phyloP scores from a whole-genome alignment of 2,329 filamentous ascomycete species.

The Metarhizium brunneum region DNA sequence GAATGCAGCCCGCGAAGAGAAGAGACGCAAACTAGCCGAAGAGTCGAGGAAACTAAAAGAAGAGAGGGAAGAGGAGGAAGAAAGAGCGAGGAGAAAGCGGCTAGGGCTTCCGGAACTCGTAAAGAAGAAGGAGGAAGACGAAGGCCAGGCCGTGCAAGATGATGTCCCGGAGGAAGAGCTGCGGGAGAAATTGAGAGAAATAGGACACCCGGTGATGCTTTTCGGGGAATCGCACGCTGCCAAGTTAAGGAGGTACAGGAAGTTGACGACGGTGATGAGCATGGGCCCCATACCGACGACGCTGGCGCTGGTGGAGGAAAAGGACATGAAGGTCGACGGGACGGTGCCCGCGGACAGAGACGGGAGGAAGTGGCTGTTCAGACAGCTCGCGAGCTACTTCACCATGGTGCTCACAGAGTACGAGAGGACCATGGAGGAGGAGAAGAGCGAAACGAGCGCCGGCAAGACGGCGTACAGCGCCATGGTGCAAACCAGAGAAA shows the following conservation, averaged over 20 bases:
- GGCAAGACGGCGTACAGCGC: constrained; percentile 75
- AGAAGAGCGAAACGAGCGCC: constrained; percentile 55
- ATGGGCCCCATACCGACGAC: constrained; percentile 82
- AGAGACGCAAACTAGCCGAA: constrained; percentile 70
- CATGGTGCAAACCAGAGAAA: constrained; percentile 80
- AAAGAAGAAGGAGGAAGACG: constrained; percentile 24
- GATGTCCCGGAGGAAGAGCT: constrained; percentile 67
- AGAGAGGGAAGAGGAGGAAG: constrained; percentile 64
- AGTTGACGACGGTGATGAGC: constrained; percentile 52
- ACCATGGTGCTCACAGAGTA: constrained; percentile 91
- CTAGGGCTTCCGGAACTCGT: constrained; percentile 71
- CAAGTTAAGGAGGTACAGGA: constrained; percentile 61
- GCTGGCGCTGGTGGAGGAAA: constrained; percentile 68
- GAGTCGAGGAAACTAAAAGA: constrained; percentile 63
- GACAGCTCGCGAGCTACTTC: constrained; percentile 91
- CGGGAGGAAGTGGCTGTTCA: constrained; percentile 63
- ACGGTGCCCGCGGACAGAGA: constrained; percentile 54
- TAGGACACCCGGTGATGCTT: constrained; percentile 64
- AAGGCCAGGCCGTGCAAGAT: constrained; percentile 38
- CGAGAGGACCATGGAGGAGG: constrained; percentile 65
- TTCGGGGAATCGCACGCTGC: constrained; percentile 74
- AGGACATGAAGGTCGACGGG: constrained; percentile 75
- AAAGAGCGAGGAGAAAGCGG: constrained; percentile 62
- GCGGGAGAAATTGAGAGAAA: constrained; percentile 52
- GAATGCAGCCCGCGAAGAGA: constrained; percentile 65